Conservation (phyloP, 192 early-diverging fungal genomes). For the Entrophospora sp. region DNA sequence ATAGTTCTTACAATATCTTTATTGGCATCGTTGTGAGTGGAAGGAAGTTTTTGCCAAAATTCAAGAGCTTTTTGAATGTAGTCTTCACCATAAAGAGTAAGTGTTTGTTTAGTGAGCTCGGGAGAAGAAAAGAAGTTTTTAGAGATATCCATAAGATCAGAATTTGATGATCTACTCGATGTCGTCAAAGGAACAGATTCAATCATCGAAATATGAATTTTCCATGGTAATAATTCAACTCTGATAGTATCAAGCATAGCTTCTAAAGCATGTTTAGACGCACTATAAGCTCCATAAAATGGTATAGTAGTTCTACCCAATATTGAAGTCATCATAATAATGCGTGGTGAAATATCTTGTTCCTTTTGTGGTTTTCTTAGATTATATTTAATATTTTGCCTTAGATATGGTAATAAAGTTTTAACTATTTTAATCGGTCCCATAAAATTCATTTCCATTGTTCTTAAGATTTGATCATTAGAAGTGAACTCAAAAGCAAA, state of each 20-base stretch:
- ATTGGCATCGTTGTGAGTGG: background rate
- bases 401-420: conserved; percentile 28
- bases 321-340: conserved; percentile 35
- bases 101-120: conserved; percentile 11
- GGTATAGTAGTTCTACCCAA: conserved; percentile 32
- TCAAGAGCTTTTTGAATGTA: conserved; percentile 17
- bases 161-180: background rate
- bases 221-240: conserved; percentile 36
- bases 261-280: conserved; percentile 39
- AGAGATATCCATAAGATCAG: conserved; percentile 3
- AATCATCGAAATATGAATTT: conserved; percentile 36
- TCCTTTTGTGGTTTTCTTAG: conserved; percentile 18
- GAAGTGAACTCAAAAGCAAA: conserved; percentile 22
- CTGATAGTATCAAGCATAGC: conserved; percentile 36
- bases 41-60: conserved; percentile 19
- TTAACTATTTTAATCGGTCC: conserved; percentile 35
- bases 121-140: conserved; percentile 16
- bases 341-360: conserved; percentile 27
- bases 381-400: conserved; percentile 26
- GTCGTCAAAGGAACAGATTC: conserved; percentile 21
- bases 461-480: conserved; percentile 20
- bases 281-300: conserved; percentile 31
- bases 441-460: conserved; percentile 40
- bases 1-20: conserved; percentile 7
- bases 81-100: conserved; percentile 17